Evolutionary conservation across 192 early-diverging fungal genomes (phyloP).

Genomic region (Pilaira anomala): DNA sequence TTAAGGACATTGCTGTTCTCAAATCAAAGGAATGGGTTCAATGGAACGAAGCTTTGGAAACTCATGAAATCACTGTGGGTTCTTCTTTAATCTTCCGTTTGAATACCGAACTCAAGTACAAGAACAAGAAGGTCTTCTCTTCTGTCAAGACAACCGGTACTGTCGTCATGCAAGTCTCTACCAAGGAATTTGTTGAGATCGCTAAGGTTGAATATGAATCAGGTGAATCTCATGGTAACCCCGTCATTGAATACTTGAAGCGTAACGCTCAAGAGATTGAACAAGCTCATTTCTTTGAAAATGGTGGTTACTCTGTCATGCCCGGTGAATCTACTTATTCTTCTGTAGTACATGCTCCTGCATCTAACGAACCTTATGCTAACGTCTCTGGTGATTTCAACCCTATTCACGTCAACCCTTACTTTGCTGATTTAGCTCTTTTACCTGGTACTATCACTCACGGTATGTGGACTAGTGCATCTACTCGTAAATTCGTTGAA

Average conservation of each 20-base stretch:
- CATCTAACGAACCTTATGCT: slow-evolving; percentile 87
- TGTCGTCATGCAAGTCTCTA: slow-evolving; percentile 74
- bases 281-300: slow-evolving; percentile 85
- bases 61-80: slow-evolving; percentile 60
- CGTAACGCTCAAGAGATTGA: slow-evolving; percentile 83
- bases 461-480: slow-evolving; percentile 96
- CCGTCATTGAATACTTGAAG: slow-evolving; percentile 85
- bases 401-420: slow-evolving; percentile 94
- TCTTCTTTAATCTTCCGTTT: slow-evolving; percentile 75
- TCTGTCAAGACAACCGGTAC: slow-evolving; percentile 71
- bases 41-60: slow-evolving; percentile 58
- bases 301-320: slow-evolving; percentile 90
- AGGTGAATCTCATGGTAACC: slow-evolving; percentile 78
- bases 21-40: slow-evolving; percentile 88
- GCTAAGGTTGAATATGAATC: slow-evolving; percentile 76
- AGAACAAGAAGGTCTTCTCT: slow-evolving; percentile 60
- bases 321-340: slow-evolving; percentile 80
- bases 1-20: slow-evolving; percentile 89
- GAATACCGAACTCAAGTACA: slow-evolving; percentile 61
- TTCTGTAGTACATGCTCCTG: slow-evolving; percentile 82
- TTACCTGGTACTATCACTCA: slow-evolving; percentile 94
- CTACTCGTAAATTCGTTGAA: slow-evolving; percentile 94
- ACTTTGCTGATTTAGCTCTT: slow-evolving; percentile 87
- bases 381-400: slow-evolving; percentile 88
- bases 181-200: slow-evolving; percentile 81